These are phyloP conservation scores for Lathyrus sativus DNA, from an alignment of 306 rosid species.

Conservation along the genomic window DNA sequence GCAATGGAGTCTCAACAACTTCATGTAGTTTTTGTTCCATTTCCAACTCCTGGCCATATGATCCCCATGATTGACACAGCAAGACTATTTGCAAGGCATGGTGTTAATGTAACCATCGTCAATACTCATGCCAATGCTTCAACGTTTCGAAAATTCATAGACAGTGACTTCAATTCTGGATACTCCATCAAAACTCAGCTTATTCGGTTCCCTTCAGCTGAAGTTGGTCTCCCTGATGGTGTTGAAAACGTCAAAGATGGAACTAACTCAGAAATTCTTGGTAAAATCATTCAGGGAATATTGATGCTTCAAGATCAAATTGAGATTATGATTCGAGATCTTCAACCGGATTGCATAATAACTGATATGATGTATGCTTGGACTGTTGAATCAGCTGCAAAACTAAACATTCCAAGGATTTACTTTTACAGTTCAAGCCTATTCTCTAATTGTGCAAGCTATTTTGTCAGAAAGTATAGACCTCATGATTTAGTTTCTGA, in stretches of 20 bases:
- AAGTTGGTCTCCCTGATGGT: conserved; percentile 37
- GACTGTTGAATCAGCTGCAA: conserved; percentile 41
- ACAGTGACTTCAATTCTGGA: conserved; percentile 37
- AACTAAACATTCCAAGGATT: conserved; percentile 41
- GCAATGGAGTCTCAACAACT: conserved; percentile 24
- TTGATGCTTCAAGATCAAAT: conserved; percentile 19
- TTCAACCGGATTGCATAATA: conserved; percentile 33
- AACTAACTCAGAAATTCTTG: not conserved
- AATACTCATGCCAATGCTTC: conserved; percentile 37
- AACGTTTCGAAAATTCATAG: conserved; percentile 25
- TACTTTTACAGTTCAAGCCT: conserved; percentile 38
- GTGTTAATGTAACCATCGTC: conserved; percentile 38
- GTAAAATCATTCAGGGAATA: not conserved
- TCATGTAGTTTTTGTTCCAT: conserved; percentile 32
- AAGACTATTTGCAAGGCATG: conserved; percentile 41
- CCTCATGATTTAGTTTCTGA: conserved; percentile 32
- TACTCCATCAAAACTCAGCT: conserved; percentile 26
- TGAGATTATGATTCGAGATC: conserved; percentile 26
- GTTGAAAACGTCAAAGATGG: conserved; percentile 32
- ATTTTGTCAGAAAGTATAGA: conserved; percentile 13
- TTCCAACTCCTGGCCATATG: conserved; percentile 41
- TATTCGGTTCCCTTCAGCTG: conserved; percentile 28
- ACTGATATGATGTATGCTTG: conserved; percentile 29
- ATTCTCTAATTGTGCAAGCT: conserved; percentile 11
- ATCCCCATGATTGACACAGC: conserved; percentile 40